These are phyloP conservation scores for Colletotrichum sojae DNA, from an alignment of 2,329 filamentous ascomycete species.

Conservation along the genomic window DNA sequence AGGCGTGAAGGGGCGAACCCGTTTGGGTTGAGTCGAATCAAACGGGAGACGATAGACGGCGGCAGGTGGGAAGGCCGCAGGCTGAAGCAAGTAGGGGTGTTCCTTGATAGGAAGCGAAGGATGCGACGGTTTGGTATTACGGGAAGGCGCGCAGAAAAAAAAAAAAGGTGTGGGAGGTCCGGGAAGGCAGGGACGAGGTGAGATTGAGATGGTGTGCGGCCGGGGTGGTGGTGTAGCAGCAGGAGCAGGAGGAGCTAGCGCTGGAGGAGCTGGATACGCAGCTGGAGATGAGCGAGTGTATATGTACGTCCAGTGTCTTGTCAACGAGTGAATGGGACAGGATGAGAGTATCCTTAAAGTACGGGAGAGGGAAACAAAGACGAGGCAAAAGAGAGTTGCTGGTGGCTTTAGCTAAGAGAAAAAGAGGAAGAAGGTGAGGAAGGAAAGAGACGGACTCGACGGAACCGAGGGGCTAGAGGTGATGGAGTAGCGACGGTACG, in stretches of 20 bases:
- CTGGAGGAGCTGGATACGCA: neutral
- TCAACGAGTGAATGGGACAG: too few species aligned
- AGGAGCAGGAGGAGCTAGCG: too few species aligned
- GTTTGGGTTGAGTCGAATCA: slow-evolving; percentile 6
- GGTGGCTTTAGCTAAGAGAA: neutral
- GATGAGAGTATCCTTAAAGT: too few species aligned
- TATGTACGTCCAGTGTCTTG: too few species aligned
- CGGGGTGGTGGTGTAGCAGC: neutral
- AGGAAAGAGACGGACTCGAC: slow-evolving; percentile 3
- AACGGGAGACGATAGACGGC: slow-evolving; percentile 3
- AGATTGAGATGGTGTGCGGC: neutral
- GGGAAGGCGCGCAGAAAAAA: slow-evolving; percentile 1
- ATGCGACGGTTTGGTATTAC: slow-evolving; percentile 19
- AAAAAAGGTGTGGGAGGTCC: slow-evolving; percentile 8
- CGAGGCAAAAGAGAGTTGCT: neutral
- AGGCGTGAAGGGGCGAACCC: neutral
- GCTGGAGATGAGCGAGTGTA: too few species aligned
- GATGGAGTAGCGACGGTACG: too few species aligned
- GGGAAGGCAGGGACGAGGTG: neutral
- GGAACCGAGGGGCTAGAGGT: neutral
- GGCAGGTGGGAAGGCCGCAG: neutral
- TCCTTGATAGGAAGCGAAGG: slow-evolving; percentile 17
- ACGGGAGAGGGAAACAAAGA: neutral
- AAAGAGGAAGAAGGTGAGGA: neutral
- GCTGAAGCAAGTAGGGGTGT: slow-evolving; percentile 19